Evolutionary conservation across 495 filamentous ascomycete species (phyloP), one percentile per base, ranked within the genome.

Genomic region (Neurospora sp.): DNA sequence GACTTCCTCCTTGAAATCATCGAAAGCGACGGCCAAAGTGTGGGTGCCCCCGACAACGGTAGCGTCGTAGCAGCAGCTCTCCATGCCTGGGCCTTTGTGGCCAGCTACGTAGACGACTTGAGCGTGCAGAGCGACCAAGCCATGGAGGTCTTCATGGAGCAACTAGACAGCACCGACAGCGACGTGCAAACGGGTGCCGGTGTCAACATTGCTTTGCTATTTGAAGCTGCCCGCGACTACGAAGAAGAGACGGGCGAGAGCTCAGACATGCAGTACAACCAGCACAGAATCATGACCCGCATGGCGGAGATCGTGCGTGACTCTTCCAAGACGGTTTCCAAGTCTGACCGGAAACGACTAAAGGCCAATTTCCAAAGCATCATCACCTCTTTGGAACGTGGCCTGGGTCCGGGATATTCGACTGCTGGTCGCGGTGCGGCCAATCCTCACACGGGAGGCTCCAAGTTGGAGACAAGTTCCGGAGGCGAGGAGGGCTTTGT

Each of bases 121-220:
- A 89, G 93, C 77, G 86, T 85, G 7, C 86, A 92, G 69, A 93
- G 90, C 72, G 91, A 93, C 70, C 84, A 87, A 6, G 90, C 92
- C 11, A 91, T 97, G 77, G 92, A 97, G 72, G 91, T 92, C 7
- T 94, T 98, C 78, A 90, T 93, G 39, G 95, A 98, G 66, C 96
- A 99, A 80, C 88, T 99, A 38, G 89, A 93, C 49, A 94, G 92
- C 78, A 85, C 86, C 40, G 91, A 95, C 72, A 83, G 91, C 1
- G 82, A 84, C 6, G 95, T 98, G 1, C 93, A 97, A 80, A 90
- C 96, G 71, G 90, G 92, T 3, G 94, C 96, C 1, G 96, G 94
- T 0, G 91, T 95, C 76, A 94, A 94, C 79, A 96, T 98, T 75
- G 95, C 95, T 3, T 84, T 97, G 1, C 85, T 98, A 1, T 96